A percentile compares a stretch with the other conserved stretches of the same genome.
phyloP scores from a whole-genome alignment of 768 basidiomycete genomes.

The Mrakia hoshinonis region DNA sequence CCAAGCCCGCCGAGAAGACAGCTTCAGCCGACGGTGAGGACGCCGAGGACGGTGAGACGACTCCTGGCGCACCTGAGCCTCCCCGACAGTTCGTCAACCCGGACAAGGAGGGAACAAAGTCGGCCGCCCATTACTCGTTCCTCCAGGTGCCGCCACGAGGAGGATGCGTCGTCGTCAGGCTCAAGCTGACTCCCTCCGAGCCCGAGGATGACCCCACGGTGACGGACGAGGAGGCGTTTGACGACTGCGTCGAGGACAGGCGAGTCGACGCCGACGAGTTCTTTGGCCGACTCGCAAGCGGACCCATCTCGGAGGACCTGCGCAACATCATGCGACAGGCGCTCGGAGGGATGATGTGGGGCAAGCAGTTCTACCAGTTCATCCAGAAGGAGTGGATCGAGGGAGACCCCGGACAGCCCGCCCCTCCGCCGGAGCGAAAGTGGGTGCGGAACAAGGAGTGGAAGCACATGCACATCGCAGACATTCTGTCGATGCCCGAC shows the following conservation, averaged over 20 bases:
- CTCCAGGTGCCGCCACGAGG: slow-evolving; percentile 76
- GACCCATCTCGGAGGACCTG: slow-evolving; percentile 82
- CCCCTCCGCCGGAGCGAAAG: slow-evolving; percentile 84
- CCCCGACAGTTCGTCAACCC: slow-evolving; percentile 66
- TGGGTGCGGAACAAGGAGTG: slow-evolving; percentile 79
- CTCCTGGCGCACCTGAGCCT: slow-evolving; percentile 28
- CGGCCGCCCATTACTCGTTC: slow-evolving; percentile 85
- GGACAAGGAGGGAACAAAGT: slow-evolving; percentile 77
- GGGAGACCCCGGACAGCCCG: slow-evolving; percentile 89
- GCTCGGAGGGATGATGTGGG: slow-evolving; percentile 91
- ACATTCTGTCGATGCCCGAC: slow-evolving; percentile 97
- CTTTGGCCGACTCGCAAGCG: slow-evolving; percentile 68
- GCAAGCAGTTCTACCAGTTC: slow-evolving; percentile 90
- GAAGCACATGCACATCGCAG: slow-evolving; percentile 90
- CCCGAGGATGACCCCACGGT: slow-evolving; percentile 68
- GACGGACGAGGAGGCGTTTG: slow-evolving; percentile 80
- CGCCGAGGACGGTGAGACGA: slow-evolving; percentile 34
- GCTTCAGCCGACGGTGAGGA: background rate
- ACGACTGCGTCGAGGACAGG: slow-evolving; percentile 79
- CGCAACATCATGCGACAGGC: slow-evolving; percentile 96
- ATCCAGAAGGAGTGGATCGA: slow-evolving; percentile 94
- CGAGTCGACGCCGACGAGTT: slow-evolving; percentile 94
- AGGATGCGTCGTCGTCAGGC: slow-evolving; percentile 86
- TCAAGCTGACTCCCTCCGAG: slow-evolving; percentile 76
- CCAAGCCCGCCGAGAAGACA: slow-evolving; percentile 33